Conservation (phyloP, 2,329 filamentous ascomycete species). For the Madurella fahalii region DNA sequence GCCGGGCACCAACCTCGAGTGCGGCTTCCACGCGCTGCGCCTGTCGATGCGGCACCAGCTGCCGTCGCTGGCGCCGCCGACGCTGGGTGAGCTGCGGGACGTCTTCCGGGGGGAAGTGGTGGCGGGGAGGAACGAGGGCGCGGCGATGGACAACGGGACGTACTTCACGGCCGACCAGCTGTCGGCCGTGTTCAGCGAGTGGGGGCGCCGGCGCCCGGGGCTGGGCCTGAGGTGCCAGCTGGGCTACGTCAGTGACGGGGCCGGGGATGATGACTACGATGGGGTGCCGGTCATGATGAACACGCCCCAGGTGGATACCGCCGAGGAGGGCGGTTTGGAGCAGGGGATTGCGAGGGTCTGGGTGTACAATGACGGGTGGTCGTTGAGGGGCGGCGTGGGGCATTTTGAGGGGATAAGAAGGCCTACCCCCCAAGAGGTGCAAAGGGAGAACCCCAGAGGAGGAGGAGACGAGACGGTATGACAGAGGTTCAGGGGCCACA, state of each 20-base stretch:
- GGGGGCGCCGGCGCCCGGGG: constrained; percentile 14
- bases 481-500: no score
- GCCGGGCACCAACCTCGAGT: constrained; percentile 17
- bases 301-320: constrained; percentile 16
- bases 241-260: constrained; percentile 14
- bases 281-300: constrained; percentile 22
- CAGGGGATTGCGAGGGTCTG: constrained; percentile 20
- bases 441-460: neutral
- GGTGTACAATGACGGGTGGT: constrained; percentile 23
- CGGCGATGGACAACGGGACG: constrained; percentile 1
- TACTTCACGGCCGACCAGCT: constrained; percentile 21
- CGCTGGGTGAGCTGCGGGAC: constrained; percentile 11
- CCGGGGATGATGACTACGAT: constrained; percentile 5
- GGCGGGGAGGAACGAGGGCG: neutral
- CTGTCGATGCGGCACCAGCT: constrained; percentile 15
- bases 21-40: constrained; percentile 18
- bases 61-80: constrained; percentile 4
- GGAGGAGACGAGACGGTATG: neutral
- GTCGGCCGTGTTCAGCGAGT: constrained; percentile 16
- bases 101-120: neutral
- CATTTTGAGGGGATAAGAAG: constrained; percentile 21
- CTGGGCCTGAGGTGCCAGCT: constrained; percentile 17
- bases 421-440: constrained; percentile 6
- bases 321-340: constrained; percentile 9
- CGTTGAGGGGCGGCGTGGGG: constrained; percentile 18